Evolutionary conservation across 345 rosid species (phyloP), one percentile per base, ranked within the genome.

Genomic region (Draba incana): DNA sequence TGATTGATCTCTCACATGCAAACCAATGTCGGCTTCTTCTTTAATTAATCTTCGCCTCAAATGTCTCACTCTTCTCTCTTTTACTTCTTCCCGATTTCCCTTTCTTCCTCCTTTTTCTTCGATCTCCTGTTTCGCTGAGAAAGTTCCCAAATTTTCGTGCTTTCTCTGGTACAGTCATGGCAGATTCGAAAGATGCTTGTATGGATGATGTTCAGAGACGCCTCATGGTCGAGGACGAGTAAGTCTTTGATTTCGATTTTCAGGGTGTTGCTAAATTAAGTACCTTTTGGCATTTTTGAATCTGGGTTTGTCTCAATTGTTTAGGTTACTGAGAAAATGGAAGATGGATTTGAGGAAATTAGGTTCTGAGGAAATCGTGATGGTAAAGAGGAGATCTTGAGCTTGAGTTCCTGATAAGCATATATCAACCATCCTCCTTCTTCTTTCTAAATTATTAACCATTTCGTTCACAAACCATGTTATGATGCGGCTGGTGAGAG

Each of bases 131-230:
- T 48, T 58, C 38, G 10, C 16, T 33, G 10, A 75, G 77, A 75
- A 77, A 63, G 23, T 77, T 69, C 13, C 35, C 69, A 42, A 65
- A 38, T 72, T 73, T 55, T 25, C 72, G 57, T 43, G 62, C 62
- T 70, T 44, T 64, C 58, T 52, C 62, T 16, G 3, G 43, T 25
- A 4, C 69, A 42, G 16, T 70, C 56, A n/a, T 80, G 90, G 76
- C 84, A 81, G 87, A 71, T 10, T 80, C 81, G 62, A 75, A 80
- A 67, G 74, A 91, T 66, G 84, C 85, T 50, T 88, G 86, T 71
- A 94, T 94, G 98, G 98, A 94, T 78, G 99, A 92, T 51, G 99
- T 94, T 72, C 99, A 94, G 82, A 77, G 97, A 38, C 99, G 99
- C 76, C 98, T 89, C 81, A 94, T 94, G 99, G 89, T 92, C 31